Percentiles rank a stretch among this genome's conserved stretches.
These are phyloP conservation scores for Stylosanthes scabra DNA, from an alignment of 331 rosid species.

Conservation along the genomic window DNA sequence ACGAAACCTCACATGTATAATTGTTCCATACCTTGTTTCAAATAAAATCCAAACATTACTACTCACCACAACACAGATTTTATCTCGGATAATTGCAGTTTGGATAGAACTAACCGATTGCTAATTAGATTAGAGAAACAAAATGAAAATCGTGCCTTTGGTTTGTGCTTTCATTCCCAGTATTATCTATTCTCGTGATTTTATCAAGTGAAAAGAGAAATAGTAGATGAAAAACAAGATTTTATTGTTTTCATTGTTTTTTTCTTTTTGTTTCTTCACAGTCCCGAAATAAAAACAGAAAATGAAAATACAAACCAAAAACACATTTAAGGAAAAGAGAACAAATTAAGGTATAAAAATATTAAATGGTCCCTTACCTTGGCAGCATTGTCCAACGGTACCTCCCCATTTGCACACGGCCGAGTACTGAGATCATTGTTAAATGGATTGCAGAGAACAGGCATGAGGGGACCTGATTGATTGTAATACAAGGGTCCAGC, in stretches of 20 bases:
- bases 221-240: too few species aligned
- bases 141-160: too few species aligned
- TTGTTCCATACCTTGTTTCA: conserved; percentile 70
- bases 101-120: background rate
- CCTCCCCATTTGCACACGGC: conserved; percentile 59
- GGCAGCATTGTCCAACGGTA: conserved; percentile 49
- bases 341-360: background rate
- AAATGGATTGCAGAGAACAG: conserved; percentile 82
- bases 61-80: background rate
- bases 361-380: conserved; percentile 50
- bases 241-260: too few species aligned
- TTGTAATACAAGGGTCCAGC: conserved; percentile 62
- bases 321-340: too few species aligned
- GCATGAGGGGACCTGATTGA: conserved; percentile 83
- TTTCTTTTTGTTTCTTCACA: too few species aligned
- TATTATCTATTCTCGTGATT: too few species aligned
- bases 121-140: background rate
- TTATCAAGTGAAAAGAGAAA: too few species aligned
- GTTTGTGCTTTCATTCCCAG: too few species aligned
- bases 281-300: too few species aligned
- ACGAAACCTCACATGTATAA: conserved; percentile 60
- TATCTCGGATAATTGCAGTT: conserved; percentile 9
- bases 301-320: too few species aligned
- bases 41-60: conserved; percentile 27
- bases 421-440: conserved; percentile 48